Conservation (phyloP, 2,329 filamentous ascomycete species). For the Ophiostoma australiae region DNA sequence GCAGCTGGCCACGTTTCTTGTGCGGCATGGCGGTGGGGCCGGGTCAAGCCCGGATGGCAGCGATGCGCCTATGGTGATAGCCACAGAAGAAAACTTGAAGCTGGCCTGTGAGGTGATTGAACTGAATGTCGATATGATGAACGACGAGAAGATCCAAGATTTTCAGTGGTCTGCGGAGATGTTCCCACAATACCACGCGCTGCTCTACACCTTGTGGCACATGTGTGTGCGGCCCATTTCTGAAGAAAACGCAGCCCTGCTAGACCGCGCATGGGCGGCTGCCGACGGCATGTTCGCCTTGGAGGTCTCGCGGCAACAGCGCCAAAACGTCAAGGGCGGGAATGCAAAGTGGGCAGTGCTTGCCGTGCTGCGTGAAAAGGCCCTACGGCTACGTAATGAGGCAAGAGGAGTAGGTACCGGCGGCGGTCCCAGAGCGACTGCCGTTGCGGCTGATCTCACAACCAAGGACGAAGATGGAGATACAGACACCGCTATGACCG, state of each 20-base stretch:
- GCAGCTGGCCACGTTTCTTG: constrained; percentile 23
- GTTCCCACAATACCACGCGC: constrained; percentile 41
- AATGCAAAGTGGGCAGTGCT: constrained; percentile 35
- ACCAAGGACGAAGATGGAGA: not conserved
- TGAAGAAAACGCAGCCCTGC: constrained; percentile 18
- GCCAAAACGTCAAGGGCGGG: constrained; percentile 17
- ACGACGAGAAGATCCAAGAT: constrained; percentile 37
- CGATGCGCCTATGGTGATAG: constrained; percentile 16
- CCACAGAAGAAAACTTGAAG: constrained; percentile 30
- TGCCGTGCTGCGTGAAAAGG: constrained; percentile 33
- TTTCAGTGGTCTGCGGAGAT: constrained; percentile 39
- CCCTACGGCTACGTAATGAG: constrained; percentile 27
- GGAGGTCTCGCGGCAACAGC: constrained; percentile 22
- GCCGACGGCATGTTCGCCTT: constrained; percentile 28
- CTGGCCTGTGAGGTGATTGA: constrained; percentile 37
- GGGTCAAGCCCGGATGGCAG: not conserved
- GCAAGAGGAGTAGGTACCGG: not conserved
- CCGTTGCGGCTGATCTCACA: not conserved
- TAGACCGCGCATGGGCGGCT: constrained; percentile 35
- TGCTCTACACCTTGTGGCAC: constrained; percentile 43
- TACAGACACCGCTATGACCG: not conserved
- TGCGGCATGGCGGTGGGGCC: not conserved
- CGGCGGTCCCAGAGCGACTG: not conserved
- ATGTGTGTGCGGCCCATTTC: constrained; percentile 38
- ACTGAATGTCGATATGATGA: constrained; percentile 31